Percentiles rank a stretch among this genome's conserved stretches.
Evolutionary conservation across 257 asterid genomes (phyloP).

Genomic region (Verbena officinalis): DNA sequence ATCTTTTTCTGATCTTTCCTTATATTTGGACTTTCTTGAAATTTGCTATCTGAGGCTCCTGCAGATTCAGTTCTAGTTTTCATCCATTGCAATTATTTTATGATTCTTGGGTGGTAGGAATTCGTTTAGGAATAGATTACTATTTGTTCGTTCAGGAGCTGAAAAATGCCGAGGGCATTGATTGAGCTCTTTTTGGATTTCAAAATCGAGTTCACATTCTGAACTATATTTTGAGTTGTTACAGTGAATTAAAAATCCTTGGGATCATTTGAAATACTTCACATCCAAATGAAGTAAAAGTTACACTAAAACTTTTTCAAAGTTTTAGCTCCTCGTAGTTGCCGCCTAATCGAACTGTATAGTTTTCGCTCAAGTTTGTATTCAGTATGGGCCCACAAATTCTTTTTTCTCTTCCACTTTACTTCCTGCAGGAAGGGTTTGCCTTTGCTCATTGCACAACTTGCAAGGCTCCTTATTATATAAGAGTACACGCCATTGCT

Average conservation of each 20-base stretch:
- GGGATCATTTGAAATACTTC: too few species aligned
- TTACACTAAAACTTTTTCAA: not conserved
- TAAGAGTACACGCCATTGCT: conserved; percentile 80
- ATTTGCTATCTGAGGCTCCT: conserved; percentile 9
- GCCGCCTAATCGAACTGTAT: conserved; percentile 11
- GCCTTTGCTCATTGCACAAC: conserved; percentile 97
- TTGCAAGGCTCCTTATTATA: conserved; percentile 89
- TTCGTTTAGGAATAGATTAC: not conserved
- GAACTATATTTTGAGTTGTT: too few species aligned
- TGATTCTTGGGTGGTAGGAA: not conserved
- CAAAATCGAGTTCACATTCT: too few species aligned
- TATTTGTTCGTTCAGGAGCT: conserved; percentile 5
- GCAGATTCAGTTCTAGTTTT: not conserved
- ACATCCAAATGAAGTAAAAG: not conserved
- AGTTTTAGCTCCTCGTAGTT: not conserved
- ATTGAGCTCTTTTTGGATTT: not conserved
- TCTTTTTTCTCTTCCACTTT: conserved; percentile 5
- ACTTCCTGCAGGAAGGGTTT: conserved; percentile 76
- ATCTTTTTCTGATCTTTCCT: not conserved
- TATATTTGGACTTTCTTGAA: conserved; percentile 15
- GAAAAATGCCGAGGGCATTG: conserved; percentile 19
- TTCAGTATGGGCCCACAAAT: not conserved
- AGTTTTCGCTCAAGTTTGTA: not conserved
- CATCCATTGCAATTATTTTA: not conserved
- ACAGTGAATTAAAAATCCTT: too few species aligned